phyloP scores from a whole-genome alignment of 2,329 filamentous ascomycete genomes.

The Aspergillus quadrilineatus region DNA sequence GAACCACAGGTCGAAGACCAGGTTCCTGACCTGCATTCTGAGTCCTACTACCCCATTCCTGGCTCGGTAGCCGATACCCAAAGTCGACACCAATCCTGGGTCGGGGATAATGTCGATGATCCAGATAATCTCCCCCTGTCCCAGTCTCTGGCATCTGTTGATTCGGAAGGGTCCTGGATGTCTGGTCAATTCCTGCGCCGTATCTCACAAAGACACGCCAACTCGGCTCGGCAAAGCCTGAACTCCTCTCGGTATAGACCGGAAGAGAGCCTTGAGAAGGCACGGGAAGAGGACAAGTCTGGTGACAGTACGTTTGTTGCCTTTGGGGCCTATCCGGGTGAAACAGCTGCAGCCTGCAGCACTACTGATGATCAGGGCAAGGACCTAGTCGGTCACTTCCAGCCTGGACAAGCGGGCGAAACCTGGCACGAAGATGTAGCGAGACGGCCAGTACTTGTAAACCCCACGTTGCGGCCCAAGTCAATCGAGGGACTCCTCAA shows the following conservation, averaged over 20 bases:
- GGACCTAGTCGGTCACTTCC: slow-evolving; percentile 29
- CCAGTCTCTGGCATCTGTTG: slow-evolving; percentile 87
- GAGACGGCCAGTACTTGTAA: slow-evolving; percentile 64
- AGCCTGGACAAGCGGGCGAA: slow-evolving; percentile 32
- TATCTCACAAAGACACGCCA: slow-evolving; percentile 45
- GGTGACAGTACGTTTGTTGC: slow-evolving; percentile 67
- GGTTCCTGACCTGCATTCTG: slow-evolving; percentile 13
- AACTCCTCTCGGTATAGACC: slow-evolving; percentile 38
- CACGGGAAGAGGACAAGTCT: slow-evolving; percentile 59
- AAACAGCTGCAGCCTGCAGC: slow-evolving; percentile 44
- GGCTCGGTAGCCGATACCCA: slow-evolving; percentile 29
- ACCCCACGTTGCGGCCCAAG: slow-evolving; percentile 56
- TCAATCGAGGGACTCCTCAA: slow-evolving; percentile 62
- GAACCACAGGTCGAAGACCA: slow-evolving; percentile 12
- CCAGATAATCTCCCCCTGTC: slow-evolving; percentile 57
- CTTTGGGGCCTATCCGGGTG: slow-evolving; percentile 49
- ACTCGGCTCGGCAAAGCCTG: slow-evolving; percentile 41
- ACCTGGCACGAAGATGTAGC: slow-evolving; percentile 54
- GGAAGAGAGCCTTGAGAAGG: slow-evolving; percentile 53
- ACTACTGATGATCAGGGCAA: slow-evolving; percentile 56
- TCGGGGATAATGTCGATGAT: slow-evolving; percentile 49
- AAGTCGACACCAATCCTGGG: slow-evolving; percentile 37
- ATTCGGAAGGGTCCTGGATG: slow-evolving; percentile 95
- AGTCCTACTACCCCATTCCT: slow-evolving; percentile 26
- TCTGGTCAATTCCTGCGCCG: slow-evolving; percentile 66